These are phyloP conservation scores for Triticum aestivum DNA, from an alignment of 176 grass and related monocot species.

Conservation along the genomic window DNA sequence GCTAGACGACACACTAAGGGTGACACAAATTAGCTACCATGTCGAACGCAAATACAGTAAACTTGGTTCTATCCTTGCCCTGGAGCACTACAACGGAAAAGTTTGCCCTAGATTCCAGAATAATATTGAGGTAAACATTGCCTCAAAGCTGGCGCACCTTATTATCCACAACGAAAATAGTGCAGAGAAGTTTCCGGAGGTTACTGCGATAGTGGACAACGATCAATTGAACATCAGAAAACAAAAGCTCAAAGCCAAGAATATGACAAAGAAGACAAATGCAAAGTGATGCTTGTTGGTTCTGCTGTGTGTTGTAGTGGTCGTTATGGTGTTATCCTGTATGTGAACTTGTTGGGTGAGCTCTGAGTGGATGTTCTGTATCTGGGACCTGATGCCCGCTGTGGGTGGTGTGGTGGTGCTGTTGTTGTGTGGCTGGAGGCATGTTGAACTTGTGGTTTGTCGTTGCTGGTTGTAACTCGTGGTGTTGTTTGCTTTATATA, in stretches of 20 bases:
- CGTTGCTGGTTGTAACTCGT: too few relatives aligned
- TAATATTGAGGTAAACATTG: neutral
- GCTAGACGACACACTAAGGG: neutral
- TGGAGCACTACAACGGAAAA: neutral
- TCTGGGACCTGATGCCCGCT: too few relatives aligned
- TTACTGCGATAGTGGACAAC: neutral
- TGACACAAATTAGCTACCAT: neutral
- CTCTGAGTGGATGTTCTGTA: too few relatives aligned
- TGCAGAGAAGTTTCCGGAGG: neutral
- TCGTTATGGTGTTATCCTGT: too few relatives aligned
- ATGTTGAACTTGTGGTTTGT: too few relatives aligned
- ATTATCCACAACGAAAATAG: neutral
- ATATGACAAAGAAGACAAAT: neutral
- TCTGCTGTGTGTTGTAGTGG: too few relatives aligned
- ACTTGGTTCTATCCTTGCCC: neutral
- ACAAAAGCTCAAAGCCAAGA: neutral
- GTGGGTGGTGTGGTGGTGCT: too few relatives aligned
- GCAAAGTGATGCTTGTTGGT: neutral
- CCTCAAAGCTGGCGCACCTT: neutral
- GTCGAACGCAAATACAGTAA: neutral
- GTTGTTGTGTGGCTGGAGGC: too few relatives aligned
- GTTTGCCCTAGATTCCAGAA: neutral
- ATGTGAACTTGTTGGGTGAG: too few relatives aligned
- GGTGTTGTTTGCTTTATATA: too few relatives aligned
- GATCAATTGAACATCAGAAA: neutral